Percentiles rank a stretch among this genome's conserved stretches.
phyloP scores from a whole-genome alignment of 108 stramenopile species.

The Chaetoceros muelleri region DNA sequence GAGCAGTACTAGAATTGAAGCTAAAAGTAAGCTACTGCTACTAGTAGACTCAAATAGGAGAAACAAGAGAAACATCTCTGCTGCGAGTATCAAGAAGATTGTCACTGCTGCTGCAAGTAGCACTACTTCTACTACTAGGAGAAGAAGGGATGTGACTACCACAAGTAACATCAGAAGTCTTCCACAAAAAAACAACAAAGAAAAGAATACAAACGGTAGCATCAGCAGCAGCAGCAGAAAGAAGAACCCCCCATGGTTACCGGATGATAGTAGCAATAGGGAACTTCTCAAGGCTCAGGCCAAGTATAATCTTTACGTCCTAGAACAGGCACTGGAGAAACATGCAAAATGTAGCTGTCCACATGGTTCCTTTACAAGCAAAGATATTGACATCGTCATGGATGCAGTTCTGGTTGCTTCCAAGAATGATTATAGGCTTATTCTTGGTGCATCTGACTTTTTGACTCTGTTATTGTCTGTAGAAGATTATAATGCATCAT shows the following conservation, averaged over 20 bases:
- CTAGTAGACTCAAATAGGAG: too few species aligned
- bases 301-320: neutral
- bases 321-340: neutral
- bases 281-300: neutral
- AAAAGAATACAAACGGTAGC: too few species aligned
- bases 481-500: conserved; percentile 23
- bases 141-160: too few species aligned
- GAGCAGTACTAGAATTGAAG: too few species aligned
- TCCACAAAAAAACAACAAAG: too few species aligned
- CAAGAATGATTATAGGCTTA: conserved; percentile 17
- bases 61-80: too few species aligned
- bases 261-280: neutral
- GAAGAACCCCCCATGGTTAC: neutral
- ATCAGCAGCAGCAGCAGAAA: neutral
- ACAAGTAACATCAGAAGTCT: too few species aligned
- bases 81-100: too few species aligned
- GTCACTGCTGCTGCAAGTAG: too few species aligned
- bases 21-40: too few species aligned
- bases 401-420: conserved; percentile 33
- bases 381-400: conserved; percentile 26
- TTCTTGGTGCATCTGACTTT: conserved; percentile 34
- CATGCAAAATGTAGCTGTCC: neutral
- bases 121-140: too few species aligned
- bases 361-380: conserved; percentile 10
- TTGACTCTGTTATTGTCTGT: conserved; percentile 29